phyloP scores from a whole-genome alignment of 2,329 filamentous ascomycete species.

The Sclerotinia minor region DNA sequence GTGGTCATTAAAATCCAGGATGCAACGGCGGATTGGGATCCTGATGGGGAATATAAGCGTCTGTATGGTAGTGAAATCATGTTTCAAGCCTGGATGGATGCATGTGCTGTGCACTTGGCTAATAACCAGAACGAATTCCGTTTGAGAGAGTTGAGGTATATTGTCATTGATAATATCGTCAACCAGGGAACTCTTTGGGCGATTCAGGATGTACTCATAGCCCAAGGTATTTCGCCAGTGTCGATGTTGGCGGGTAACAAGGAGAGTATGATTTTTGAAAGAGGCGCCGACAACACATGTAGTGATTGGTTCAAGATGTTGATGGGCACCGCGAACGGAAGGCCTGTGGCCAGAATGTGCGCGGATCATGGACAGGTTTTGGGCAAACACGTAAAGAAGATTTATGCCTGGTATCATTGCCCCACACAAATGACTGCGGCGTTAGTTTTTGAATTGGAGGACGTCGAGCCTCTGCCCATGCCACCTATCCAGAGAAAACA shows the following conservation, averaged over 20 bases:
- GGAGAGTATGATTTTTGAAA: too few relatives aligned
- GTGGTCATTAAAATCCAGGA: neutral
- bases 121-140: too few relatives aligned
- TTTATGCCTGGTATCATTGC: neutral
- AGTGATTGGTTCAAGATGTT: neutral
- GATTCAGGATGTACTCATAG: neutral
- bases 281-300: neutral
- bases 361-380: constrained; percentile 1
- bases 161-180: neutral
- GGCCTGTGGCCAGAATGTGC: neutral
- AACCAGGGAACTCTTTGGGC: neutral
- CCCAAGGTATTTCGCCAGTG: neutral
- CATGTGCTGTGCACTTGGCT: neutral
- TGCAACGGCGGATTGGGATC: neutral
- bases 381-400: neutral
- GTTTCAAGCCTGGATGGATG: neutral
- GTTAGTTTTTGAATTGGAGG: neutral
- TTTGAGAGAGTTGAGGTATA: neutral
- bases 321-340: neutral
- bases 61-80: constrained; percentile 1
- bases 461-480: neutral
- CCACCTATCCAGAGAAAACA: too few relatives aligned
- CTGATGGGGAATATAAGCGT: neutral
- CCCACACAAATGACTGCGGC: neutral
- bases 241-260: neutral